Percentiles rank a stretch among this genome's conserved stretches.
These are phyloP conservation scores for Isabelozyma rhagii DNA, from an alignment of 805 yeast genomes.

Conservation along the genomic window DNA sequence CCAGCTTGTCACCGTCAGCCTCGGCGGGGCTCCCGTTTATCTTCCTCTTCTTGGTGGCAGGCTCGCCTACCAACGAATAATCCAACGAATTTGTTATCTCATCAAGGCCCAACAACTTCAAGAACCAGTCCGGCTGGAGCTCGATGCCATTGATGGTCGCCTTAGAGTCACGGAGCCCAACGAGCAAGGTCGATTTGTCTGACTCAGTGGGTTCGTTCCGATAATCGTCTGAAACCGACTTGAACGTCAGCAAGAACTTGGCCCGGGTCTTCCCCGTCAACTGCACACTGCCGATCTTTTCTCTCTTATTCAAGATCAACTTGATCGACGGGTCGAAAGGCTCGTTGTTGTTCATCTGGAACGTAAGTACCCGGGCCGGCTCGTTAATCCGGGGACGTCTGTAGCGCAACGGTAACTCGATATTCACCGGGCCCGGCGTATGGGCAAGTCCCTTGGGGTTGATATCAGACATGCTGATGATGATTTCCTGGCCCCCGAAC, in stretches of 20 bases:
- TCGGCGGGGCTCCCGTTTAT: too few species aligned
- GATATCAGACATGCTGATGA: conserved; percentile 48
- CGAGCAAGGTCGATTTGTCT: conserved; percentile 18
- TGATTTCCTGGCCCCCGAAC: conserved; percentile 41
- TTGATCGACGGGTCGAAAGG: conserved; percentile 22
- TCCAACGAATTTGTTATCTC: neutral
- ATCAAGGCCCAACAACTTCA: conserved; percentile 20
- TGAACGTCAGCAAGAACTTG: conserved; percentile 22
- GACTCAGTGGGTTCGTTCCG: conserved; percentile 11
- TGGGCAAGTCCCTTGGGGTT: conserved; percentile 32
- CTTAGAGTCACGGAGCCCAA: conserved; percentile 24
- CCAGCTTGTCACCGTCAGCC: too few species aligned
- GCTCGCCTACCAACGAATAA: neutral
- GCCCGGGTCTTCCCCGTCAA: conserved; percentile 20
- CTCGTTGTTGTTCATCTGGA: conserved; percentile 24
- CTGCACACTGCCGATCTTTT: conserved; percentile 21
- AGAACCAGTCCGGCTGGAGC: conserved; percentile 31
- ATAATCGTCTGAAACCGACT: conserved; percentile 13
- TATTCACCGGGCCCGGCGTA: conserved; percentile 11
- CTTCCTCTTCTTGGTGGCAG: conserved; percentile 8
- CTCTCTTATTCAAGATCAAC: conserved; percentile 26
- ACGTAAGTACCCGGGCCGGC: conserved; percentile 25
- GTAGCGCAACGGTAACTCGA: conserved; percentile 25
- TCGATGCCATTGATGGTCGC: conserved; percentile 32
- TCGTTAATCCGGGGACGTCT: conserved; percentile 28